Evolutionary conservation across 1,284 basidiomycete genomes (phyloP).

Genomic region (Boletus semigastroideus): DNA sequence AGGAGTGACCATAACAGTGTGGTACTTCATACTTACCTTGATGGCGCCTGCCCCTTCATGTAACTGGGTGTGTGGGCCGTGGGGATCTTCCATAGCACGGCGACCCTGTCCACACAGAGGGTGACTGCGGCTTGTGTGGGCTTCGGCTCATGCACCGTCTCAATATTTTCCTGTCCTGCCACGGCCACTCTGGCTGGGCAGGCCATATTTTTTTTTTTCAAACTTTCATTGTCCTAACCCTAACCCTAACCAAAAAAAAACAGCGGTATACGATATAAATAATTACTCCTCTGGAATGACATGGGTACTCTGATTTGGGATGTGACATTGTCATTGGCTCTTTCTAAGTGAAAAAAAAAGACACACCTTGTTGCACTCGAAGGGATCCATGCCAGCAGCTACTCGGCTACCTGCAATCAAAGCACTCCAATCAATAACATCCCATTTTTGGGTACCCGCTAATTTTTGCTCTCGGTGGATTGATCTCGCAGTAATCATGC

Average conservation of each 20-base stretch:
- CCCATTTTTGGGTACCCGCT: slow-evolving; percentile 47
- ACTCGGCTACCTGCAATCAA: slow-evolving; percentile 67
- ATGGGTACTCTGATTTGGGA: slow-evolving; percentile 18
- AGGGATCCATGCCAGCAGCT: slow-evolving; percentile 64
- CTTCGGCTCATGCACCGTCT: slow-evolving; percentile 46
- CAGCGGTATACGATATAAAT: no score
- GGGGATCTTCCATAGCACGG: slow-evolving; percentile 49
- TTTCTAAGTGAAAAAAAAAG: background rate
- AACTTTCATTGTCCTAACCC: background rate
- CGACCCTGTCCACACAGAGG: slow-evolving; percentile 44
- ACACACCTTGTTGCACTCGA: slow-evolving; percentile 46
- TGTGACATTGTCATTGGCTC: no score
- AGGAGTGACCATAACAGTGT: background rate
- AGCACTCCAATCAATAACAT: slow-evolving; percentile 71
- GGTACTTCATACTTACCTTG: slow-evolving; percentile 9
- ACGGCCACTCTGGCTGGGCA: slow-evolving; percentile 5
- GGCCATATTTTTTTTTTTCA: slow-evolving; percentile 3
- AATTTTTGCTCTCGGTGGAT: slow-evolving; percentile 50
- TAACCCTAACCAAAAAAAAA: no score
- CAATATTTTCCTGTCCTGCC: slow-evolving; percentile 66
- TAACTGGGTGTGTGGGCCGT: slow-evolving; percentile 43
- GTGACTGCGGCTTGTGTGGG: slow-evolving; percentile 34
- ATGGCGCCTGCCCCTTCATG: slow-evolving; percentile 29
- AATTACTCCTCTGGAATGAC: slow-evolving; percentile 24
- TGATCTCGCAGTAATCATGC: slow-evolving; percentile 77